Percentiles rank a stretch among this genome's conserved stretches.
Conservation (phyloP, 2,329 filamentous ascomycete species). For the Monosporascus sp. region DNA sequence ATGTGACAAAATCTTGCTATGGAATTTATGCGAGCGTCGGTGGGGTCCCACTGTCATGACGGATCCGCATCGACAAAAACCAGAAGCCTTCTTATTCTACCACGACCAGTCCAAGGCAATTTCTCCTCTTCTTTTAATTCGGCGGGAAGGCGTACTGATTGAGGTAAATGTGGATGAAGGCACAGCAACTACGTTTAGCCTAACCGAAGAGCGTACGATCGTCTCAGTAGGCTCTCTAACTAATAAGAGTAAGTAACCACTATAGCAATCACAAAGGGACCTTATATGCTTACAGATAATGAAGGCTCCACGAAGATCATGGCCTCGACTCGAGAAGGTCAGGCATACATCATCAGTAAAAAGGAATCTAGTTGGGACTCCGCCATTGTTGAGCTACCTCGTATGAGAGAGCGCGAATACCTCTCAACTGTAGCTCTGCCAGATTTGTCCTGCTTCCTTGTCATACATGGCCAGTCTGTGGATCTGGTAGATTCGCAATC, state of each 20-base stretch:
- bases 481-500: slow-evolving; percentile 57
- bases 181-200: slow-evolving; percentile 35
- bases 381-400: slow-evolving; percentile 37
- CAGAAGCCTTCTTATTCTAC: slow-evolving; percentile 60
- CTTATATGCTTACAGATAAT: slow-evolving; percentile 11
- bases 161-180: slow-evolving; percentile 48
- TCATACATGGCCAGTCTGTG: slow-evolving; percentile 50
- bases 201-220: slow-evolving; percentile 47
- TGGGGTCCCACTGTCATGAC: slow-evolving; percentile 53
- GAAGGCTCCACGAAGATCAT: slow-evolving; percentile 26
- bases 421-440: slow-evolving; percentile 56
- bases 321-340: slow-evolving; percentile 26
- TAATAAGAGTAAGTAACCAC: slow-evolving; percentile 36
- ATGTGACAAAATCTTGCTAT: slow-evolving; percentile 53
- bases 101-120: slow-evolving; percentile 30
- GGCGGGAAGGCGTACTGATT: slow-evolving; percentile 57
- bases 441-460: slow-evolving; percentile 53
- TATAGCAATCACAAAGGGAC: background rate
- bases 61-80: slow-evolving; percentile 52
- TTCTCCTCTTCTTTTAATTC: slow-evolving; percentile 54
- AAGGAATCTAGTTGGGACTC: slow-evolving; percentile 44
- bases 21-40: slow-evolving; percentile 52
- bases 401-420: slow-evolving; percentile 38
- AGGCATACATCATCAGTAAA: slow-evolving; percentile 23
- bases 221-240: slow-evolving; percentile 43